phyloP scores from a whole-genome alignment of 2,329 filamentous ascomycete genomes.

The Aspergillus felis region DNA sequence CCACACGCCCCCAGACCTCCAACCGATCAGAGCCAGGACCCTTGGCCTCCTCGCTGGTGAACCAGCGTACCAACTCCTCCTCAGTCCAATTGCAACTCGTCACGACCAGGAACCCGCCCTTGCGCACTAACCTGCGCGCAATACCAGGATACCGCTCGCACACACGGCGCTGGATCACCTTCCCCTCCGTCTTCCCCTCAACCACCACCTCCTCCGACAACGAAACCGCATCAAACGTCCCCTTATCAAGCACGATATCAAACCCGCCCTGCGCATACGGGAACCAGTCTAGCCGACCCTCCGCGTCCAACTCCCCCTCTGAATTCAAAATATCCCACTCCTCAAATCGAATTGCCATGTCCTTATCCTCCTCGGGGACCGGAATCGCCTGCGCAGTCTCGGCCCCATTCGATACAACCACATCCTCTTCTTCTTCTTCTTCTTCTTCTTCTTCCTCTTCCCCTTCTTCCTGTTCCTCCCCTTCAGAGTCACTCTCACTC shows the following conservation, averaged over 20 bases:
- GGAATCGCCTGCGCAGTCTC: background rate
- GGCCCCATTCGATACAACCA: constrained; percentile 17
- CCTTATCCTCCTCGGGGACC: constrained; percentile 1
- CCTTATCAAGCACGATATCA: constrained; percentile 94
- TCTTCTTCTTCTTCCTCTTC: constrained; percentile 53
- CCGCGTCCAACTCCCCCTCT: constrained; percentile 29
- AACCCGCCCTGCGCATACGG: constrained; percentile 55
- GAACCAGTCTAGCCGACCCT: constrained; percentile 32
- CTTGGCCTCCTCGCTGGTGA: constrained; percentile 47
- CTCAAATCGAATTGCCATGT: constrained; percentile 45
- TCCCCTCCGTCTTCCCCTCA: constrained; percentile 13
- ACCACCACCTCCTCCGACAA: constrained; percentile 46
- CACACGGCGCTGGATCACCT: constrained; percentile 47
- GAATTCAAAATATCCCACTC: constrained; percentile 62
- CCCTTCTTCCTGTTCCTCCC: constrained; percentile 55
- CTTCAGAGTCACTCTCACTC: constrained; percentile 24
- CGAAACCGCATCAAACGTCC: constrained; percentile 93
- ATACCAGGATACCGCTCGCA: constrained; percentile 72
- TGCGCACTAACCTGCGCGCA: constrained; percentile 64
- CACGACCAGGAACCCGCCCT: constrained; percentile 71
- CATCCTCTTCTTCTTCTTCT: constrained; percentile 25
- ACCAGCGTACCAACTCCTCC: constrained; percentile 77
- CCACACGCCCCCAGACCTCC: constrained; percentile 62
- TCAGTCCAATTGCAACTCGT: constrained; percentile 99
- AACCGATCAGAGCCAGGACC: constrained; percentile 41